Conservation (phyloP, 116 monocot species). For the Phalaenopsis hybrid region DNA sequence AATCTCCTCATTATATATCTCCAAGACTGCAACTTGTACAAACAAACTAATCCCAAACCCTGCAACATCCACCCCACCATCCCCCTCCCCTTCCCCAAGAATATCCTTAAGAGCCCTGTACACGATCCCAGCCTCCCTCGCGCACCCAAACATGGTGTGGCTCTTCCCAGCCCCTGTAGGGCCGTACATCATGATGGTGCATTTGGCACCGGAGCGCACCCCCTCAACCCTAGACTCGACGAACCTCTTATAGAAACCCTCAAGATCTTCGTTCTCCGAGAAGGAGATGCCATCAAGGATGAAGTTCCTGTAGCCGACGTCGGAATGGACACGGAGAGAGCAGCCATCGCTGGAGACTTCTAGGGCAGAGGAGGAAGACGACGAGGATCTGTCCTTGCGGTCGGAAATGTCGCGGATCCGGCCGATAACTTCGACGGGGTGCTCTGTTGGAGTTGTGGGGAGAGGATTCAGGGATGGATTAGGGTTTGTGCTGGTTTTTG, state of each 20-base stretch:
- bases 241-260: conserved; percentile 65
- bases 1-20: conserved; percentile 97
- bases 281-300: conserved; percentile 79
- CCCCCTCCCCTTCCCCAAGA: conserved; percentile 27
- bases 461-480: conserved; percentile 14
- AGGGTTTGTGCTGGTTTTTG: conserved; percentile 11
- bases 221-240: conserved; percentile 61
- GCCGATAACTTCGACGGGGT: conserved; percentile 90
- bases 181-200: conserved; percentile 97
- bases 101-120: conserved; percentile 85
- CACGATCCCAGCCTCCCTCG: conserved; percentile 77
- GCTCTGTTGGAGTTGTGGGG: conserved; percentile 58
- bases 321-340: conserved; percentile 61
- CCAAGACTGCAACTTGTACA: conserved; percentile 77
- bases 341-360: conserved; percentile 44
- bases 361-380: conserved; percentile 32
- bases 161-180: conserved; percentile 96
- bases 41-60: conserved; percentile 48
- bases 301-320: conserved; percentile 85
- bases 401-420: conserved; percentile 68
- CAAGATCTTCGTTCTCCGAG: conserved; percentile 65
- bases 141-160: conserved; percentile 89
- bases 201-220: conserved; percentile 69
- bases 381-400: conserved; percentile 21
- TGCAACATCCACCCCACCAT: conserved; percentile 22